Conservation (phyloP, 441 rosid species). For the Bocquillonia castaneifolia region DNA sequence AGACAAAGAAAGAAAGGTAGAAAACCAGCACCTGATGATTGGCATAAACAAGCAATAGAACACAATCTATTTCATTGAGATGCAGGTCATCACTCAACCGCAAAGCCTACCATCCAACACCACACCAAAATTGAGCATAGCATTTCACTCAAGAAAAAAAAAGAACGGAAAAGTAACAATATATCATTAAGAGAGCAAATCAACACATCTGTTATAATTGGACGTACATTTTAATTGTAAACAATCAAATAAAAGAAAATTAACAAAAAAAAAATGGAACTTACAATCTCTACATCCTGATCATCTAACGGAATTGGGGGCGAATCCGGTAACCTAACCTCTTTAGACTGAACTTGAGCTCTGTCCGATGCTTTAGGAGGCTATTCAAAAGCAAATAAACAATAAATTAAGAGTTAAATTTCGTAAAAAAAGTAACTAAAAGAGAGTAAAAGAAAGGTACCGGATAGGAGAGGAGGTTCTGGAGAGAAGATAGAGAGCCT, state of each 20-base stretch:
- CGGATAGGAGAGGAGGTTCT: conserved; percentile 64
- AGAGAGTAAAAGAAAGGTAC: conserved; percentile 29
- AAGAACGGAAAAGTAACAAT: background rate
- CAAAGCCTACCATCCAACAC: conserved; percentile 46
- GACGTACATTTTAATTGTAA: background rate
- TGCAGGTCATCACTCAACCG: conserved; percentile 86
- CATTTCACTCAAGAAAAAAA: too few species aligned
- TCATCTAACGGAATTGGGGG: conserved; percentile 73
- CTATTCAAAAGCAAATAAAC: conserved; percentile 28
- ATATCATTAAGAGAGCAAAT: background rate
- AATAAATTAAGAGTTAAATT: background rate
- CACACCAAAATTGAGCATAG: conserved; percentile 13
- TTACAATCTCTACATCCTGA: conserved; percentile 82
- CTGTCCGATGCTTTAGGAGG: conserved; percentile 73
- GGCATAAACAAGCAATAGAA: conserved; percentile 75
- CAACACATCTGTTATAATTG: background rate
- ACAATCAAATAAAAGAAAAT: background rate
- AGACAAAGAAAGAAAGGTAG: conserved; percentile 26
- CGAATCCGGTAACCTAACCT: conserved; percentile 88
- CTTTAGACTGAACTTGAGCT: conserved; percentile 67
- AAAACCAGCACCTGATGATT: conserved; percentile 80
- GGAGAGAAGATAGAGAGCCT: conserved; percentile 50
- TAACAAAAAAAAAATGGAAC: conserved; percentile 23
- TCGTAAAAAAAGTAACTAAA: background rate
- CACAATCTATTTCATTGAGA: conserved; percentile 84